Base-by-base conservation (phyloP, 1,139 yeast genomes). In the Pneumocystis wakefieldiae region DNA sequence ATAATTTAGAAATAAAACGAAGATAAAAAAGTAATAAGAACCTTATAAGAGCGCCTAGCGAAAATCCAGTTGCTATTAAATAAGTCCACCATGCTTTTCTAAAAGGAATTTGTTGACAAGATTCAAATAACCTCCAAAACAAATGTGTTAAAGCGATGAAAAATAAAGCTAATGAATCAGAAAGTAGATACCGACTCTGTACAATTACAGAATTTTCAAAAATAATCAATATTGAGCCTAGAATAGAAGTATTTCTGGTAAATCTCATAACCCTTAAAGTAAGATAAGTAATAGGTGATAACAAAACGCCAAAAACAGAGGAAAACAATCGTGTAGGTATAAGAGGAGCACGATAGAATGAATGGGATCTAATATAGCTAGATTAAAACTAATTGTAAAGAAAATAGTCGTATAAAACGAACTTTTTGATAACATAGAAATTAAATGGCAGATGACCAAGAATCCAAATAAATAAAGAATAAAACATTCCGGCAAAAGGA, bases 181-280 rank as follows among this genome's bases (percentile, higher is more conserved):
- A 80, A 67, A 94, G 78, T 69, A 94, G 90, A 76, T 83, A 90
- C 73, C 97, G 83, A 61, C 96, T 87, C 71, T 92, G 90, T 61
- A 98, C 92, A 62, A 85, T 84, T 70, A 83, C 83, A 19, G 97
- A 83, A 74, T 89, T 91, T 75, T 94, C 99, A 69, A 91, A 76
- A 59, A 87, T 77, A 69, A 92, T 81, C 66, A 87, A 76, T 17
- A 81, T 74, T 38, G 90, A 78, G 41, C 95, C 85, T 58, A 85
- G 71, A 60, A 84, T 80, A 15, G 96, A 85, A 62, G 88, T 83
- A 59, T 80, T 67, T n/a, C 94, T 83, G 69, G 94, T 83, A 71
- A 91, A 88, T 61, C 97, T 97, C 29, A 95, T 84, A 55, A 87
- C 81, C 72, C 94, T 82, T 72, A 94, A 79, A 0, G 98, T 92